Conservation (phyloP, 306 rosid genomes). For the Hylodesmum podocarpum region DNA sequence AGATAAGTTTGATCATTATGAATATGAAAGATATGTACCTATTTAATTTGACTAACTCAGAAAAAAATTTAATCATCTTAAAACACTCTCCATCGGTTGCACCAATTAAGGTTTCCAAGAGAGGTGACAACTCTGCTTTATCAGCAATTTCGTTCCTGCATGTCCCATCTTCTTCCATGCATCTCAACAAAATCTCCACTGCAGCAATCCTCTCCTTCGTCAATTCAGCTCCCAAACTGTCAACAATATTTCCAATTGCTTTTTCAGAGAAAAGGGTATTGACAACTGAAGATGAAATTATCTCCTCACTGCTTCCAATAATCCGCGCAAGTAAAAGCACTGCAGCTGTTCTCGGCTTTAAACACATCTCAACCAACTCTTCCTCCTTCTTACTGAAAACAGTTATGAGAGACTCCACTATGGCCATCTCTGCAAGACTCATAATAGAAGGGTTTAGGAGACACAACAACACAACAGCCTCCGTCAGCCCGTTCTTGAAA, state of each 20-base stretch:
- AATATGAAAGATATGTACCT: constrained; percentile 44
- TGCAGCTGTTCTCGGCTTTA: constrained; percentile 73
- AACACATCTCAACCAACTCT: constrained; percentile 56
- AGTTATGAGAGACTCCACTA: constrained; percentile 52
- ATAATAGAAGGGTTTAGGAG: constrained; percentile 50
- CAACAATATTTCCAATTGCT: constrained; percentile 47
- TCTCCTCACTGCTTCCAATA: constrained; percentile 55
- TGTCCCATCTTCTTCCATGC: constrained; percentile 77
- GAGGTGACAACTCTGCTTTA: constrained; percentile 62
- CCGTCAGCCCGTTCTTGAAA: constrained; percentile 71
- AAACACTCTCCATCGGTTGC: constrained; percentile 62
- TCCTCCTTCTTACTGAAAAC: constrained; percentile 58
- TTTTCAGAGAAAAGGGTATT: constrained; percentile 47
- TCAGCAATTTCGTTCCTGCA: constrained; percentile 77
- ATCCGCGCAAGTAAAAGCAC: constrained; percentile 66
- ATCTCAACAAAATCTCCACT: constrained; percentile 65
- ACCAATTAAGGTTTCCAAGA: constrained; percentile 62
- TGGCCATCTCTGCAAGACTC: constrained; percentile 54
- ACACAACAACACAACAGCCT: constrained; percentile 79
- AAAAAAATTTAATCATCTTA: constrained; percentile 61
- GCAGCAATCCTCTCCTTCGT: constrained; percentile 77
- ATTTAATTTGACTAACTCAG: constrained; percentile 74
- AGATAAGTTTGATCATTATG: constrained; percentile 6
- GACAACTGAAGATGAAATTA: constrained; percentile 42
- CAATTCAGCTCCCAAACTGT: constrained; percentile 62